phyloP scores from a whole-genome alignment of 2,329 filamentous ascomycete genomes.

The Epicoccum nigrum region DNA sequence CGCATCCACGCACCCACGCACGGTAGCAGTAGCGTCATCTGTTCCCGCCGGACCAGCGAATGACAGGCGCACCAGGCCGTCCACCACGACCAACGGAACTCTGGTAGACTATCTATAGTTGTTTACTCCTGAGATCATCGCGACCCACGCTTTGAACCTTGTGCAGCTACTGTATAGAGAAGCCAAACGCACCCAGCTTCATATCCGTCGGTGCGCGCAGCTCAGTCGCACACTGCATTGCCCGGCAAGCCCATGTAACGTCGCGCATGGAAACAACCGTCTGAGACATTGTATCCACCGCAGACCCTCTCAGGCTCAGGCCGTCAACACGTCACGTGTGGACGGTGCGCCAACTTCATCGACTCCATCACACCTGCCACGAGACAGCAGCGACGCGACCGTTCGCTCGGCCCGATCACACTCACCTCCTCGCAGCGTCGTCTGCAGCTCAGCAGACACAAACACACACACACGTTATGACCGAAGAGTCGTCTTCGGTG shows the following conservation, averaged over 20 bases:
- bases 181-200: neutral
- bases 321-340: too few species aligned
- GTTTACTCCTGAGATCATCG: neutral
- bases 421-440: conserved; percentile 20
- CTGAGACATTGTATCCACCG: neutral
- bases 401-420: conserved; percentile 7
- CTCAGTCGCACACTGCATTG: neutral
- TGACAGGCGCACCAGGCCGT: conserved; percentile 7
- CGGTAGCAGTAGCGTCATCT: neutral
- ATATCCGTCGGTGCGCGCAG: neutral
- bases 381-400: conserved; percentile 1
- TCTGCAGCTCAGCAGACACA: conserved; percentile 18
- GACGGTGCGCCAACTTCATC: neutral
- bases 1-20: too few species aligned
- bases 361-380: neutral
- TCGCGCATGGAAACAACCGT: neutral
- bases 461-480: conserved; percentile 27
- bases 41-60: neutral
- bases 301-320: neutral
- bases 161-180: too few species aligned
- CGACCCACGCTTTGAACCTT: neutral
- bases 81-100: conserved; percentile 1
- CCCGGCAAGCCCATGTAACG: conserved; percentile 1
- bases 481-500: conserved; percentile 34
- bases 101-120: neutral